Evolutionary conservation across 2,329 filamentous ascomycete species (phyloP).

Genomic region (Scedosporium apiospermum): DNA sequence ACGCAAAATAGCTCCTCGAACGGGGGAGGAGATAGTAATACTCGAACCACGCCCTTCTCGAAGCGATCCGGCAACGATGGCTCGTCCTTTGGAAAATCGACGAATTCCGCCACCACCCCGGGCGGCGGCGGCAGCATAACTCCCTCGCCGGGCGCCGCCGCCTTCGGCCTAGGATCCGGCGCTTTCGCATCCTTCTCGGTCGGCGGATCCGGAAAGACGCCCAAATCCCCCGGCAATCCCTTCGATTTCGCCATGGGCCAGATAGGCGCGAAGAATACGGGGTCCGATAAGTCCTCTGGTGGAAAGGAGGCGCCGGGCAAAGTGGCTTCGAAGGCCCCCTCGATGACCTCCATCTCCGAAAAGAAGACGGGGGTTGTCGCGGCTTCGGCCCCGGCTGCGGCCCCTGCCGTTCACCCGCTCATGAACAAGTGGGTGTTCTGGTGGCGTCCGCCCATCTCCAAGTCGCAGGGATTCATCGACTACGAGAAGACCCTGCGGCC

Average conservation of each 20-base stretch:
- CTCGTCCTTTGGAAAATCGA: slow-evolving; percentile 65
- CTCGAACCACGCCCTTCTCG: slow-evolving; percentile 55
- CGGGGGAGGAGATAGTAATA: slow-evolving; percentile 44
- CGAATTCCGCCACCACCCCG: slow-evolving; percentile 67
- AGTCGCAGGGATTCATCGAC: slow-evolving; percentile 77
- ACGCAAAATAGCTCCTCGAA: slow-evolving; percentile 52
- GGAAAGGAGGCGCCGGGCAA: slow-evolving; percentile 42
- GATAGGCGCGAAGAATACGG: slow-evolving; percentile 21
- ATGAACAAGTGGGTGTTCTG: slow-evolving; percentile 92
- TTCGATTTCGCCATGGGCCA: slow-evolving; percentile 64
- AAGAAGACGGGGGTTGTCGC: slow-evolving; percentile 1
- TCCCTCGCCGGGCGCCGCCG: slow-evolving; percentile 67
- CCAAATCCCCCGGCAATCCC: slow-evolving; percentile 72
- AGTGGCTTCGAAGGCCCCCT: slow-evolving; percentile 21
- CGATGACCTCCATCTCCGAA: slow-evolving; percentile 27
- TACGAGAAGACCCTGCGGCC: slow-evolving; percentile 95
- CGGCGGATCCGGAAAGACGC: slow-evolving; percentile 67
- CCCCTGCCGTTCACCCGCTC: slow-evolving; percentile 39
- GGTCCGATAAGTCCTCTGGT: slow-evolving; percentile 17
- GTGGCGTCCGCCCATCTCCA: slow-evolving; percentile 93
- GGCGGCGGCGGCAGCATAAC: slow-evolving; percentile 57
- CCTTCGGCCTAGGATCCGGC: slow-evolving; percentile 88
- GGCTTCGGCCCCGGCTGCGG: slow-evolving; percentile 11
- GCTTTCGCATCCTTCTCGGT: slow-evolving; percentile 81
- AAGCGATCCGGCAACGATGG: slow-evolving; percentile 57